phyloP scores from a whole-genome alignment of 2,329 filamentous ascomycete species.

The Fusarium anthophilum region DNA sequence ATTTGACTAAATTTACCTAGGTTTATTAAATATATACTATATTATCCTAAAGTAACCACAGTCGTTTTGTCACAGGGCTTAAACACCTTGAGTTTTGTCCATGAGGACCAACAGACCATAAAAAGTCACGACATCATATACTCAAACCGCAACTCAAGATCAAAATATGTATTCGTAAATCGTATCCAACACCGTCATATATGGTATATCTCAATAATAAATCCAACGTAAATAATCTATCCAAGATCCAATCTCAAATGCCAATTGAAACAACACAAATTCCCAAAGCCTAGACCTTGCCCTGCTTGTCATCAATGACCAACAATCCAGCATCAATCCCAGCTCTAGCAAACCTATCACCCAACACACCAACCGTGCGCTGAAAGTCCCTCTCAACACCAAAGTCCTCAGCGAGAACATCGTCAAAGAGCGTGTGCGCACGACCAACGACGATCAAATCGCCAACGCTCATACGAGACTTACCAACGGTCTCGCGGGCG shows the following conservation, averaged over 20 bases:
- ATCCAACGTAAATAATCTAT: not conserved
- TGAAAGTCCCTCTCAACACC: conserved; percentile 42
- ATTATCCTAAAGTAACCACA: no score
- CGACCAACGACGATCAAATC: conserved; percentile 43
- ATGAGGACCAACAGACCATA: not conserved
- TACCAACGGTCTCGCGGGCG: conserved; percentile 35
- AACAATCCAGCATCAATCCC: conserved; percentile 45
- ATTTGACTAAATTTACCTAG: not conserved
- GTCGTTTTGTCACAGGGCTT: no score
- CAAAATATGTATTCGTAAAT: conserved; percentile 1
- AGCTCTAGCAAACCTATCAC: conserved; percentile 39
- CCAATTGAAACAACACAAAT: not conserved
- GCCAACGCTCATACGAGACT: conserved; percentile 36
- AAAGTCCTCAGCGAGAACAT: conserved; percentile 26
- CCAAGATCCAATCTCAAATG: not conserved
- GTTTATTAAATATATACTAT: not conserved
- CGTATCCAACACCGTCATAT: not conserved
- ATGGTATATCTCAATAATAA: not conserved
- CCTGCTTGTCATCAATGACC: conserved; percentile 37
- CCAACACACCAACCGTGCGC: conserved; percentile 40
- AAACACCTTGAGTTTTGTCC: no score
- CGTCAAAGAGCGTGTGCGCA: conserved; percentile 27
- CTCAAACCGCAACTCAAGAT: not conserved
- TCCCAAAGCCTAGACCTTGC: not conserved
- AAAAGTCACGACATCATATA: no score